Percentiles rank a stretch among this genome's conserved stretches.
Evolutionary conservation across 257 asterid species (phyloP).

Genomic region (Thymus quinquecostatus): DNA sequence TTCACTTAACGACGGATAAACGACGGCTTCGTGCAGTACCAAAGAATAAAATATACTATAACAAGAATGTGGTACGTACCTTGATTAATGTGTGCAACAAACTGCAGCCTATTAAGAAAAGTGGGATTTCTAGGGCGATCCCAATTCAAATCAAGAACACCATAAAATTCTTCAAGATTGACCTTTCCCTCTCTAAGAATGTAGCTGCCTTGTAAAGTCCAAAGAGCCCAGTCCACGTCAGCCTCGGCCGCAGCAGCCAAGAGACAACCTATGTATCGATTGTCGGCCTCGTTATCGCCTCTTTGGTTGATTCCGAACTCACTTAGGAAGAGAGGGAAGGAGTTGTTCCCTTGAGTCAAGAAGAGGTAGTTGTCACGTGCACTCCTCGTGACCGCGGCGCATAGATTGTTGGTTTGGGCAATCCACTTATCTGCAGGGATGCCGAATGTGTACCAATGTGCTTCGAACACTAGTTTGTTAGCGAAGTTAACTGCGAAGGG

Average conservation of each 20-base stretch:
- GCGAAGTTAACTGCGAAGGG: slow-evolving; percentile 36
- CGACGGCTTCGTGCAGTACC: too few relatives aligned
- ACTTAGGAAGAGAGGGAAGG: slow-evolving; percentile 60
- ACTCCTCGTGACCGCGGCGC: slow-evolving; percentile 19
- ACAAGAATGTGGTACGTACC: slow-evolving; percentile 40
- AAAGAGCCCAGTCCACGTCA: slow-evolving; percentile 77
- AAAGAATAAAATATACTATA: too few relatives aligned
- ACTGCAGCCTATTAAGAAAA: slow-evolving; percentile 44
- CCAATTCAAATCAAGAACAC: slow-evolving; percentile 58
- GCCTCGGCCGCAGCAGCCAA: slow-evolving; percentile 51
- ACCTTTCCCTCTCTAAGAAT: slow-evolving; percentile 43
- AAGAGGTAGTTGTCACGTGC: slow-evolving; percentile 42
- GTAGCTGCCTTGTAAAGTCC: slow-evolving; percentile 79
- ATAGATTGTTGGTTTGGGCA: slow-evolving; percentile 36
- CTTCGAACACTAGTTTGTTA: slow-evolving; percentile 64
- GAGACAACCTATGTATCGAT: slow-evolving; percentile 59
- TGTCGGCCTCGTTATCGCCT: slow-evolving; percentile 48
- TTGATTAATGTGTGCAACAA: slow-evolving; percentile 54
- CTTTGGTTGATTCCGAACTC: slow-evolving; percentile 65
- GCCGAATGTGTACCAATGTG: slow-evolving; percentile 66
- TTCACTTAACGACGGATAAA: too few relatives aligned
- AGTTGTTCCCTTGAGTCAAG: slow-evolving; percentile 29
- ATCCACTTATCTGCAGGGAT: slow-evolving; percentile 31
- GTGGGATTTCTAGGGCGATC: slow-evolving; percentile 40
- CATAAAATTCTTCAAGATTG: slow-evolving; percentile 51